Evolutionary conservation across 768 basidiomycete species (phyloP), one percentile per base, ranked within the genome.

Genomic region (Suillus weaverae): DNA sequence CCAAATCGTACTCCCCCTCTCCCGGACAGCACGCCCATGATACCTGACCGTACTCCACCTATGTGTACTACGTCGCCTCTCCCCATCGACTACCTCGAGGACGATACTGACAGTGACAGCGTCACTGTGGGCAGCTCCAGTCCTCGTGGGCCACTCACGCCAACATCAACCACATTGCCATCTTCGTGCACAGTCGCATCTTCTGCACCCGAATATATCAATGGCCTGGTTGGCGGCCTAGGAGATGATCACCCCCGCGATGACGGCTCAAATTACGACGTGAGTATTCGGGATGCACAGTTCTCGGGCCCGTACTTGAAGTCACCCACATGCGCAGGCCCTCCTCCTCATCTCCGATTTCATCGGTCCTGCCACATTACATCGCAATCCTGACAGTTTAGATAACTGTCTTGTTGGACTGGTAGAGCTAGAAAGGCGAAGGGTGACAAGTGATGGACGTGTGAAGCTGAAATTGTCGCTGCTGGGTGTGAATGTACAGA

Each of bases 391-490:
- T 39, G 43, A 72, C 26, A 55, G 56, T 39, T 44, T 61, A 9
- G 63, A 53, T 53, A 64, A 68, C 32, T 76, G 64, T 62, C 76
- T 81, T 48, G 69, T 78, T 48, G 85, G 81, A 56, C 74, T 70
- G 66, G 79, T 92, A 70, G 84, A 85, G 67, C 78, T 91, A 16
- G 78, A 83, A 73, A 84, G 88, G 26, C 80, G 84, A 61, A 83
- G 91, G 30, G 81, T 81, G 56, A 85, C 84, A 56, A 79, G 79
- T 67, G 84, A 90, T 69, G 90, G 91, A 6, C 87, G 87, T 50
- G 80, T 87, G 62, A 92, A 92, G 78, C 70, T 91, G 53, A 93
- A 91, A 78, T 74, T 92, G 57, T 79, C 81, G 9, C 72, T 92
- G 59, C 76, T 90, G 22, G 91, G 88, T 44, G 78, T 83, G 16